Evolutionary conservation across 2,329 filamentous ascomycete genomes (phyloP), one percentile per base, ranked within the genome.

Genomic region (Pseudocercospora vitis): DNA sequence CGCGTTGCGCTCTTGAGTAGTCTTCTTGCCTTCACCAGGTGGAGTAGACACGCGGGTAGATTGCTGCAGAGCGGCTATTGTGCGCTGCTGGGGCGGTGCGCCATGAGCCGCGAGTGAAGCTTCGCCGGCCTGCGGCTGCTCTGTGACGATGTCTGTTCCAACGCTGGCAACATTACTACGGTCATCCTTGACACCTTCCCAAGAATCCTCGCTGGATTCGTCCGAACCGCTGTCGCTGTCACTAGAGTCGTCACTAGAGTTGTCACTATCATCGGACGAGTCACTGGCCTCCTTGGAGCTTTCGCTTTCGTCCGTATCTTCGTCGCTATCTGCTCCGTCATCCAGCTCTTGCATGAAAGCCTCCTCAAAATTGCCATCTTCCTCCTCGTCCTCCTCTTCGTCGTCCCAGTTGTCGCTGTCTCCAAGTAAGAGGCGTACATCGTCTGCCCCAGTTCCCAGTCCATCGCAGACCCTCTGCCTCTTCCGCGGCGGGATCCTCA

Each of bases 1-100:
- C 24, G 70, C 63, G 59, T 87, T 87, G 56, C 82, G 78, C 19
- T 71, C 70, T 47, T 77, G 76, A 0, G 84, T 87, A 14, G 66
- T 62, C 18, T 65, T 59, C 26, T 73, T 74, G 12, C 84, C 84
- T 55, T 75, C 14, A 11, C 50, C 28, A 31, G 51, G 44, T 19
- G 42, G 45, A 14, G 29, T n/a, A n/a, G n/a, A n/a, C n/a, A n/a
- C n/a, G n/a, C n/a, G n/a, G n/a, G n/a, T n/a, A n/a, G n/a, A n/a
- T n/a, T n/a, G n/a, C n/a, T n/a, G n/a, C n/a, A n/a, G n/a, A 29
- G 26, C 6, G 11, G 6, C 26, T 7, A 29, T 6, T 11, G 6
- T 29, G 26, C 6, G 6, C 6, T 29, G 26, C 11, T 29, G 26
- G 18, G 37, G 21, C 24, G 18, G 6, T 26, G 37, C 35, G 14